These are phyloP conservation scores for Mallotus japonicus DNA, from an alignment of 441 rosid genomes.

Conservation along the genomic window DNA sequence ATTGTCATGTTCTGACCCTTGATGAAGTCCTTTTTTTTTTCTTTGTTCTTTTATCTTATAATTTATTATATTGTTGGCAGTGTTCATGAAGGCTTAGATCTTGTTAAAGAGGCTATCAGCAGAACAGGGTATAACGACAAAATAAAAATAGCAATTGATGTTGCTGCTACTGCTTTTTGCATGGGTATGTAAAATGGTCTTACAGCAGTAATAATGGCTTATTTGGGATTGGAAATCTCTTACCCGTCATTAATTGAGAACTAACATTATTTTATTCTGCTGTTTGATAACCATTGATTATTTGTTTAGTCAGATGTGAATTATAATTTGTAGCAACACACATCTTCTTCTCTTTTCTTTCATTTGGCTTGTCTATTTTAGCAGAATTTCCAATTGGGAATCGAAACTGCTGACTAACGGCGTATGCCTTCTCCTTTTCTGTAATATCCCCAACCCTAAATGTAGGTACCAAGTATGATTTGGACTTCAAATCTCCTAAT, in stretches of 20 bases:
- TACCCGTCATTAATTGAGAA: background rate
- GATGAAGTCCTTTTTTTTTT: background rate
- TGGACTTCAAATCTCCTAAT: slow-evolving; percentile 67
- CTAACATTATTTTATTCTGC: slow-evolving; percentile 13
- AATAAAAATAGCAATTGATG: slow-evolving; percentile 88
- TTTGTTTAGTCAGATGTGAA: background rate
- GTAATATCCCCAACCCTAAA: slow-evolving; percentile 4
- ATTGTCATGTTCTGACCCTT: background rate
- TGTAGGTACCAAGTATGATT: slow-evolving; percentile 89
- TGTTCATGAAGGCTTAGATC: slow-evolving; percentile 85
- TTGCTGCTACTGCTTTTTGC: slow-evolving; percentile 86
- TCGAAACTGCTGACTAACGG: background rate
- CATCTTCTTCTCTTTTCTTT: background rate
- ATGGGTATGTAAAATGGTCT: slow-evolving; percentile 49
- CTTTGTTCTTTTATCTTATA: background rate
- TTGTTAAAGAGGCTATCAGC: slow-evolving; percentile 87
- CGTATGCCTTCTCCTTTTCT: background rate
- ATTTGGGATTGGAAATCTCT: background rate
- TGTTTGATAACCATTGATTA: background rate
- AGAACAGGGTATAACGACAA: slow-evolving; percentile 81
- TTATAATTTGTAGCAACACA: background rate
- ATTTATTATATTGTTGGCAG: slow-evolving; percentile 43
- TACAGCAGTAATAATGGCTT: slow-evolving; percentile 1
- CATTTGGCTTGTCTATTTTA: background rate
- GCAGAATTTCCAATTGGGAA: background rate